phyloP scores from a whole-genome alignment of 441 rosid species.

The Daphne laureola region DNA sequence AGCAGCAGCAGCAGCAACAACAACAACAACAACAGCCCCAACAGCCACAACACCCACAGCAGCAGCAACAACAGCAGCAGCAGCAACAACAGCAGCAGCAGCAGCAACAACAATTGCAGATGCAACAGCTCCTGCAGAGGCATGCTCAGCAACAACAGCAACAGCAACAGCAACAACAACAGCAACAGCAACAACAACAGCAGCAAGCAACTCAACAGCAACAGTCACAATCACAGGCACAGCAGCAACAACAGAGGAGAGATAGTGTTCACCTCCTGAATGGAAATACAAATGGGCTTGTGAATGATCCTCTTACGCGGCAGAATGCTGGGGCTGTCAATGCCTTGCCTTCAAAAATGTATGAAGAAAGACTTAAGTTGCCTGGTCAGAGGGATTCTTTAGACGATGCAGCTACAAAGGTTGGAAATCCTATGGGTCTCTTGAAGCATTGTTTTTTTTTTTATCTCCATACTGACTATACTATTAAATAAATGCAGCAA shows the following conservation, averaged over 20 bases:
- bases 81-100: constrained; percentile 56
- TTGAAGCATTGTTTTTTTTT: neutral
- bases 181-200: constrained; percentile 31
- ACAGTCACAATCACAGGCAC: constrained; percentile 29
- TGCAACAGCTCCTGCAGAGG: constrained; percentile 54
- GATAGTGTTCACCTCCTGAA: constrained; percentile 66
- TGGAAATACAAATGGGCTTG: constrained; percentile 60
- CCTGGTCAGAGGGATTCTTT: constrained; percentile 73
- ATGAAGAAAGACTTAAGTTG: constrained; percentile 69
- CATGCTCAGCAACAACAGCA: constrained; percentile 47
- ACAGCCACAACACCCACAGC: constrained; percentile 38
- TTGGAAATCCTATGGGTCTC: constrained; percentile 18
- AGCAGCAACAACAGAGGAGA: constrained; percentile 57
- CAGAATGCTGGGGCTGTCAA: constrained; percentile 68
- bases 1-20: constrained; percentile 46
- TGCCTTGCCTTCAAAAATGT: constrained; percentile 72
- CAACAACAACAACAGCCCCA: constrained; percentile 47
- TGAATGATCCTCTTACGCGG: constrained; percentile 57
- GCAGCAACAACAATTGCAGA: constrained; percentile 56
- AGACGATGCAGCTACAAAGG: constrained; percentile 78
- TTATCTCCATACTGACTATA: constrained; percentile 1
- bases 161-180: constrained; percentile 35
- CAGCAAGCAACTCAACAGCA: constrained; percentile 39
- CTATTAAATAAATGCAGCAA: constrained; percentile 32
- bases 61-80: constrained; percentile 31